These are phyloP conservation scores for Picea abies DNA, from an alignment of 83 land plant species.

Conservation along the genomic window DNA sequence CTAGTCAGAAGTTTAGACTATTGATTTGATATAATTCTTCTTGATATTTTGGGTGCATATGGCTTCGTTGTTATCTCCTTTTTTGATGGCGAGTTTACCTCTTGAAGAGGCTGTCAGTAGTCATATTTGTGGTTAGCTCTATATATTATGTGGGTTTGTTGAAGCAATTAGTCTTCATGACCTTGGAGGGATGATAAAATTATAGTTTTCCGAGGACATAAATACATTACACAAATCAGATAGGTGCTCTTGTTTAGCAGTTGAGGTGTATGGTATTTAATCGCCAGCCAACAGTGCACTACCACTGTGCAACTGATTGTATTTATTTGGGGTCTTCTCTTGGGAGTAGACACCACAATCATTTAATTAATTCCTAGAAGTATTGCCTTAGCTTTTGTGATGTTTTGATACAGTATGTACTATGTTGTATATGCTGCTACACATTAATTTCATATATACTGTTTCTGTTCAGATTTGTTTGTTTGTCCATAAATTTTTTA, in stretches of 20 bases:
- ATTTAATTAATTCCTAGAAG: neutral
- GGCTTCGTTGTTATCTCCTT: neutral
- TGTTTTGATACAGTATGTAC: neutral
- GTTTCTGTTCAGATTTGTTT: neutral
- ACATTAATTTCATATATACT: neutral
- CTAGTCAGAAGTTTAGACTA: neutral
- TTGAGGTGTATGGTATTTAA: no score
- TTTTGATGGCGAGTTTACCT: neutral
- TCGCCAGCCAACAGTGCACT: neutral
- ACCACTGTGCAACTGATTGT: neutral
- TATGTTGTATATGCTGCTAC: constrained; percentile 5
- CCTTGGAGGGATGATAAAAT: neutral
- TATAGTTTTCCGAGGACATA: neutral
- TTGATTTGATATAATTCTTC: neutral
- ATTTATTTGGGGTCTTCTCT: neutral
- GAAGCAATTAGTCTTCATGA: neutral
- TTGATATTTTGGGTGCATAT: neutral
- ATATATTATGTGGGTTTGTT: neutral
- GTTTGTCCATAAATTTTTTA: no score
- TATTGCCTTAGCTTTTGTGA: neutral
- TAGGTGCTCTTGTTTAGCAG: neutral
- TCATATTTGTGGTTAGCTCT: neutral
- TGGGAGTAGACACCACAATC: neutral
- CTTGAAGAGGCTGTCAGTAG: neutral
- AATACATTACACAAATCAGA: neutral